phyloP scores from a whole-genome alignment of 2,329 filamentous ascomycete genomes.

The Arachnopeziza araneosa region DNA sequence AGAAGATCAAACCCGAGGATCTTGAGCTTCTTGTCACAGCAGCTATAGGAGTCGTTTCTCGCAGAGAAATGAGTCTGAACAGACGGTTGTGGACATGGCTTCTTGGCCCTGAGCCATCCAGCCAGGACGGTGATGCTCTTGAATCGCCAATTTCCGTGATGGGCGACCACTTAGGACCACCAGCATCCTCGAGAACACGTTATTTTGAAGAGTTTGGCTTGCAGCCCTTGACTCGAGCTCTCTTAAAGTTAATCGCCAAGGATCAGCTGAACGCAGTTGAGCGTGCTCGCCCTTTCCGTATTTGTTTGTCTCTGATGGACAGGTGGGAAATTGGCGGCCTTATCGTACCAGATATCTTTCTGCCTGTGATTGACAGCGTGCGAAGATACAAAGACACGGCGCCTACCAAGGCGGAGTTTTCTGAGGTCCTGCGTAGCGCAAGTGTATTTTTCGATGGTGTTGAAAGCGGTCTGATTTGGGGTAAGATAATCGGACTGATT shows the following conservation, averaged over 20 bases:
- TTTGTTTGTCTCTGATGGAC: slow-evolving; percentile 95
- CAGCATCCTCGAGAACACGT: slow-evolving; percentile 52
- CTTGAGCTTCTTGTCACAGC: slow-evolving; percentile 76
- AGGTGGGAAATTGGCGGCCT: slow-evolving; percentile 93
- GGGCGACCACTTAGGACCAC: slow-evolving; percentile 24
- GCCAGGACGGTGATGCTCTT: slow-evolving; percentile 41
- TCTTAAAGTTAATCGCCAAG: slow-evolving; percentile 69
- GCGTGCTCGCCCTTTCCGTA: slow-evolving; percentile 77
- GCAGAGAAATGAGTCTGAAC: slow-evolving; percentile 96
- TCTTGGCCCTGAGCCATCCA: slow-evolving; percentile 65
- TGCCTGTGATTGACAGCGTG: slow-evolving; percentile 78
- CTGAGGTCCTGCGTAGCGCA: slow-evolving; percentile 85
- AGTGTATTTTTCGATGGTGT: slow-evolving; percentile 97
- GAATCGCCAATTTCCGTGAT: slow-evolving; percentile 38
- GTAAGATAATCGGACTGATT: slow-evolving; percentile 68
- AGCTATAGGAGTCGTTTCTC: slow-evolving; percentile 78
- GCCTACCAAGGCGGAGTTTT: slow-evolving; percentile 63
- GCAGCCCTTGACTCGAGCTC: slow-evolving; percentile 64
- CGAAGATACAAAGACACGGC: slow-evolving; percentile 65
- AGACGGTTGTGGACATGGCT: slow-evolving; percentile 95
- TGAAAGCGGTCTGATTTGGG: slow-evolving; percentile 89
- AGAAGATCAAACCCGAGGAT: slow-evolving; percentile 66
- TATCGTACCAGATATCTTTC: slow-evolving; percentile 81
- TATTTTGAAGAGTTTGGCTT: slow-evolving; percentile 84
- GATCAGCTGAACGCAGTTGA: slow-evolving; percentile 52